Conservation (phyloP, 1,284 basidiomycete species). For the Schizophyllum commune region DNA sequence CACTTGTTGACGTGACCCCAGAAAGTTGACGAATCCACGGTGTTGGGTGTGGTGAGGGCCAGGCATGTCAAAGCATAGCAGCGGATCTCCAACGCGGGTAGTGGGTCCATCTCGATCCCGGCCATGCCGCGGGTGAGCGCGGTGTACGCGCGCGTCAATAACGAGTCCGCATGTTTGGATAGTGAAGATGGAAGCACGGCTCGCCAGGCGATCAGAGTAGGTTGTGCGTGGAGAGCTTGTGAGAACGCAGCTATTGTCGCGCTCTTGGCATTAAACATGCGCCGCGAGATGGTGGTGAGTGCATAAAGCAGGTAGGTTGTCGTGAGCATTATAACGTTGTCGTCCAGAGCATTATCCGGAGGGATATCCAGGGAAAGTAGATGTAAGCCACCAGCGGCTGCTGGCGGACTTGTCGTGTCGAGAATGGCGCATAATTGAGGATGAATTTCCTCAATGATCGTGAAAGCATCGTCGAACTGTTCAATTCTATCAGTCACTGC, state of each 20-base stretch:
- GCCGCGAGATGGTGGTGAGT: constrained; percentile 31
- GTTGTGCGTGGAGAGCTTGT: constrained; percentile 21
- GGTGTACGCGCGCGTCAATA: constrained; percentile 53
- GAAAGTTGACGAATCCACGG: constrained; percentile 39
- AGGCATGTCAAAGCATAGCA: constrained; percentile 41
- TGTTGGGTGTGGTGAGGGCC: constrained; percentile 32
- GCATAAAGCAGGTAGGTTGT: constrained; percentile 52
- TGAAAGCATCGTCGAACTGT: constrained; percentile 45
- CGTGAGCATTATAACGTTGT: constrained; percentile 41
- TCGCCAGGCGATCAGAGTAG: constrained; percentile 48
- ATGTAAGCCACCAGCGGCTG: constrained; percentile 18
- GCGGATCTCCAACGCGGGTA: constrained; percentile 38
- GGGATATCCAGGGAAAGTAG: constrained; percentile 42
- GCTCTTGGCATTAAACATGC: constrained; percentile 13
- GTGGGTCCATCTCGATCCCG: constrained; percentile 9
- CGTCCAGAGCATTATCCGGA: constrained; percentile 25
- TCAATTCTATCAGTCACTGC: not conserved
- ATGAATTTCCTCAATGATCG: constrained; percentile 38
- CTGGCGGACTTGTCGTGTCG: constrained; percentile 7
- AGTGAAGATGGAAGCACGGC: constrained; percentile 31
- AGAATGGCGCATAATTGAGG: constrained; percentile 30
- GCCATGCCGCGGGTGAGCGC: constrained; percentile 28
- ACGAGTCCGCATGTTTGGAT: constrained; percentile 46
- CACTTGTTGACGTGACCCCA: constrained; percentile 47
- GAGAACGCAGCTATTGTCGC: constrained; percentile 25